Conservation (phyloP, 2,329 filamentous ascomycete genomes). For the Ophiostoma tasmaniense region DNA sequence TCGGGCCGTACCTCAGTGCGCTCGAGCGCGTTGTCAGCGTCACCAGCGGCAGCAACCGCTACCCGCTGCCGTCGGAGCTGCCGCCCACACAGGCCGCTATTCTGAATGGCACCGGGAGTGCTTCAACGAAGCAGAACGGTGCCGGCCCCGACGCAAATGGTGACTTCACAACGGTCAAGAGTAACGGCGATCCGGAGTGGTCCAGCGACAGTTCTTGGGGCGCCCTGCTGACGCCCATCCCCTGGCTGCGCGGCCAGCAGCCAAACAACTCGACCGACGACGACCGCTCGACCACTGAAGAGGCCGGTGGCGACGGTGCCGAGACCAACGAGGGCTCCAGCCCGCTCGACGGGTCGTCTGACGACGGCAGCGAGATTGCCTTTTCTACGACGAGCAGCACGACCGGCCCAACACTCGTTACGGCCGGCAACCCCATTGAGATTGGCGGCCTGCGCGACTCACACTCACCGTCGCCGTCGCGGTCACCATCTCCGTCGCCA, state of each 20-base stretch:
- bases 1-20: conserved; percentile 81
- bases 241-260: conserved; percentile 58
- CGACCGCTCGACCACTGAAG: conserved; percentile 5
- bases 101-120: not conserved
- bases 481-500: conserved; percentile 3
- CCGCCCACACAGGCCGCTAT: conserved; percentile 24
- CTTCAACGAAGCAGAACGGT: not conserved
- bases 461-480: not conserved
- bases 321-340: conserved; percentile 13
- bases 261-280: conserved; percentile 17
- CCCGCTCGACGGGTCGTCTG: conserved; percentile 16
- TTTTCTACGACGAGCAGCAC: conserved; percentile 16
- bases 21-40: conserved; percentile 86
- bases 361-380: conserved; percentile 15
- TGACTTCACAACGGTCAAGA: not conserved
- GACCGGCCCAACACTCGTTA: not conserved
- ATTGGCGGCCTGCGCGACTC: not conserved
- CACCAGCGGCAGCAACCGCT: conserved; percentile 69
- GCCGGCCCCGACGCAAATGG: conserved; percentile 24
- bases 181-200: conserved; percentile 26
- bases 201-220: conserved; percentile 72
- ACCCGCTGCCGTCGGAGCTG: conserved; percentile 67
- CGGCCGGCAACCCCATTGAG: too few relatives aligned
- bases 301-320: conserved; percentile 8
- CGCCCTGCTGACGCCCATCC: conserved; percentile 85